phyloP scores from a whole-genome alignment of 441 rosid genomes.

The Pelargonium fulgidum region DNA sequence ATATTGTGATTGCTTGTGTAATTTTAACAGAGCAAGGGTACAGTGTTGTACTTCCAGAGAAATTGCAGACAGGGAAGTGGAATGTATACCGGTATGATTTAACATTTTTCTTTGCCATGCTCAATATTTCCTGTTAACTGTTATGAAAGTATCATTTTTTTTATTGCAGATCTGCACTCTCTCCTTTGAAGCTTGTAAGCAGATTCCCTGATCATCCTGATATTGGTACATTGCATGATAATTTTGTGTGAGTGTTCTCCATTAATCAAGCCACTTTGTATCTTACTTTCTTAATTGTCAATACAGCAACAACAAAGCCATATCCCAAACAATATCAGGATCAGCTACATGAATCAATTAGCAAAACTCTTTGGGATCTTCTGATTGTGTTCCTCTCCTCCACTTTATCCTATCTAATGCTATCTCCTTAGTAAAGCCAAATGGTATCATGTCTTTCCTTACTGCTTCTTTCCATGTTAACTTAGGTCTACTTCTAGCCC shows the following conservation, averaged over 20 bases:
- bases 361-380: too few species aligned
- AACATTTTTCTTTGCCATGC: conserved; percentile 8
- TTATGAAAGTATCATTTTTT: conserved; percentile 11
- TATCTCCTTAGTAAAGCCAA: too few species aligned
- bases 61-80: conserved; percentile 84
- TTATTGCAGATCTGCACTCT: conserved; percentile 59
- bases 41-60: conserved; percentile 94
- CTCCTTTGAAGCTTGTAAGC: conserved; percentile 72
- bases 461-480: too few species aligned
- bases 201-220: conserved; percentile 86
- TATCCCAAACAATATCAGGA: background rate
- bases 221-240: conserved; percentile 85
- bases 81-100: conserved; percentile 71
- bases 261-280: conserved; percentile 11
- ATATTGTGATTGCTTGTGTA: conserved; percentile 15
- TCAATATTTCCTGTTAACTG: conserved; percentile 7
- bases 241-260: conserved; percentile 65
- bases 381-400: too few species aligned
- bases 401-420: too few species aligned
- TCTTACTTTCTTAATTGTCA: conserved; percentile 14
- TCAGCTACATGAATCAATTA: background rate
- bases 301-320: background rate
- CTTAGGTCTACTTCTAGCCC: too few species aligned
- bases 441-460: too few species aligned
- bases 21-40: conserved; percentile 66